These are phyloP conservation scores for Sphagnum fallax DNA, from an alignment of 228 moss, liverwort and hornwort genomes.

Conservation along the genomic window DNA sequence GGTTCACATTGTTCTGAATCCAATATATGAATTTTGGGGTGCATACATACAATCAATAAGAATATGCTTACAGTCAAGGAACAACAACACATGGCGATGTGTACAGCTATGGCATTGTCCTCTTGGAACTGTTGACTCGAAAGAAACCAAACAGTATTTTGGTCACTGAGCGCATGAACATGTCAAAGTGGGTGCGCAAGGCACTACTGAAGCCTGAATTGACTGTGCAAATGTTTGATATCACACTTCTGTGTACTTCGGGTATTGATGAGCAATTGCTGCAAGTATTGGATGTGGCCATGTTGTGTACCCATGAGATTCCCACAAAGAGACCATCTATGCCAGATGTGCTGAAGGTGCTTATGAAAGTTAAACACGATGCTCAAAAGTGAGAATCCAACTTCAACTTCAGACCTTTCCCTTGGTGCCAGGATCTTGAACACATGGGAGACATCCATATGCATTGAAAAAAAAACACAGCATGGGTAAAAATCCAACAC, in stretches of 20 bases:
- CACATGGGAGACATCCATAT: too few species aligned
- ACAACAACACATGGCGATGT: not conserved
- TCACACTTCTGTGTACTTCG: not conserved
- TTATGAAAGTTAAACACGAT: not conserved
- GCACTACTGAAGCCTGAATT: not conserved
- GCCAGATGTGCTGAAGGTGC: conserved; percentile 1
- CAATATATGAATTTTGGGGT: not conserved
- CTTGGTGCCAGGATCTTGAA: not conserved
- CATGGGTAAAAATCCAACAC: too few species aligned
- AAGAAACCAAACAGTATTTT: not conserved
- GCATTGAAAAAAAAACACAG: too few species aligned
- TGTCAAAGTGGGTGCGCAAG: not conserved
- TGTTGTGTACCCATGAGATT: conserved; percentile 1
- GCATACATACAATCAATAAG: not conserved
- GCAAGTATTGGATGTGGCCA: conserved; percentile 1
- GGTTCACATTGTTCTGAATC: not conserved
- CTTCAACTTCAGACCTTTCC: not conserved
- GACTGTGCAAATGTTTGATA: not conserved
- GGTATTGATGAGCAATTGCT: conserved; percentile 1
- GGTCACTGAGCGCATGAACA: not conserved
- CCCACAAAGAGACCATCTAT: not conserved
- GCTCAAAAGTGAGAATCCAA: not conserved
- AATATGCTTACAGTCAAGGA: not conserved
- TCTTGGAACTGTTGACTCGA: not conserved
- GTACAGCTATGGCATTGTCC: not conserved